Evolutionary conservation across 495 filamentous ascomycete species (phyloP), one percentile per base, ranked within the genome.

Genomic region (Xylaria palmicola): DNA sequence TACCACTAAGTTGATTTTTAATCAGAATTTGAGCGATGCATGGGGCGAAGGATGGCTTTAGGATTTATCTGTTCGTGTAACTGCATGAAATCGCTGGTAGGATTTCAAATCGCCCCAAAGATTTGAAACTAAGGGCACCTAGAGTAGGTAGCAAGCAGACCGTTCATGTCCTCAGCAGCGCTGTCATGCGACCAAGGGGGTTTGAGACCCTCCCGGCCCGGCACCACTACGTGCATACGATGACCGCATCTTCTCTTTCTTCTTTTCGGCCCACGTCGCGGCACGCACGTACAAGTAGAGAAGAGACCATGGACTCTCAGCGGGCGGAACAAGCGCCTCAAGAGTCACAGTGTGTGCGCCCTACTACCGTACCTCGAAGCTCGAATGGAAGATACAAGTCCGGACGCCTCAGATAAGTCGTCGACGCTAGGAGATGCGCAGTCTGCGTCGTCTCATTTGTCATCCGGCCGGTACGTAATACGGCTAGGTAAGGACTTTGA

Each of bases 21-120:
- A 48, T 22, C 45, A 47, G 45, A 29, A n/a, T 17, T 10, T 45
- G 36, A 20, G 9, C 9, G 27, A 6, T 20, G 9, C 7, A 43
- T 6, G 3, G 8, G 19, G 50, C 5, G 9, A 32, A 39, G 12
- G 24, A 19, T 19, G 48, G 17, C 20, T 9, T 13, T 39, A 29
- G 30, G 49, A 6, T 2, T 52, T 20, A 40, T 6, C 20, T 22
- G 6, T 6, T 30, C 22, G 9, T 30, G n/a, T 17, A 43, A 29
- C 37, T 56, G 37, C 39, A 43, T 39, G n/a, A 36, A 10, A 43
- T 27, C 6, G 2, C 29, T 26, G 7, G 5, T 8, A 32, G 10
- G 26, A 58, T 58, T 32, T 49, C 43, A 58, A 56, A 56, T 56
- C 34, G 34, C 10, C 24, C 27, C 27, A 6, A 29, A 34, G 53